These are phyloP conservation scores for Carex arenaria DNA, from an alignment of 202 grass and related monocot genomes.

Conservation along the genomic window DNA sequence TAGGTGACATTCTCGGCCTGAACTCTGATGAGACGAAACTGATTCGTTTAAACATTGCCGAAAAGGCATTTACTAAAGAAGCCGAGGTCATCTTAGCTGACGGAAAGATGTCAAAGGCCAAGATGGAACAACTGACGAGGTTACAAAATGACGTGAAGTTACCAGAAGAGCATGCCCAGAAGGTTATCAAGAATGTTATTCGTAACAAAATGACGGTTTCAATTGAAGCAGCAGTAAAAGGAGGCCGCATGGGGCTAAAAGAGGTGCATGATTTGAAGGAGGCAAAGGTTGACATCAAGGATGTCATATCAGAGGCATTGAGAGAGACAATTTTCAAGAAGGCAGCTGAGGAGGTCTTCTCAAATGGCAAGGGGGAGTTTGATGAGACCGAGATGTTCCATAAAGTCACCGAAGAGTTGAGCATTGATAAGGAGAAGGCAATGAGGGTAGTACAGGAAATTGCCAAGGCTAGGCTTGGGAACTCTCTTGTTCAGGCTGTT, in stretches of 20 bases:
- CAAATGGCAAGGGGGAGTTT: constrained; percentile 84
- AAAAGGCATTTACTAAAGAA: constrained; percentile 92
- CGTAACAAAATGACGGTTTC: constrained; percentile 81
- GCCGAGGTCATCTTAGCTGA: constrained; percentile 97
- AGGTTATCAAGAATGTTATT: constrained; percentile 90
- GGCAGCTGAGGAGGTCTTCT: constrained; percentile 72
- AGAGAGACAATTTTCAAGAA: constrained; percentile 84
- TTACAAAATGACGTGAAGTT: constrained; percentile 89
- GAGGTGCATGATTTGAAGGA: constrained; percentile 76
- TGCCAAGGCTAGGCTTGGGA: constrained; percentile 68
- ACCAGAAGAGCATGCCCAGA: constrained; percentile 76
- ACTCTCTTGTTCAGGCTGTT: constrained; percentile 75
- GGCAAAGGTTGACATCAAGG: constrained; percentile 68
- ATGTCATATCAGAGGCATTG: constrained; percentile 60
- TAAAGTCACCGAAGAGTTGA: constrained; percentile 72
- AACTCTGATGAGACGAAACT: constrained; percentile 64
- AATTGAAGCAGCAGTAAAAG: constrained; percentile 71
- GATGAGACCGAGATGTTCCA: constrained; percentile 75
- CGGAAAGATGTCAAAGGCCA: constrained; percentile 78
- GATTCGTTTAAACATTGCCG: constrained; percentile 77
- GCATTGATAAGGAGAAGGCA: constrained; percentile 75
- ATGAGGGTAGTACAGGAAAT: constrained; percentile 60
- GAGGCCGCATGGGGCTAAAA: constrained; percentile 78
- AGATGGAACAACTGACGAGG: constrained; percentile 76
- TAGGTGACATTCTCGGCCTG: constrained; percentile 83